Percentiles rank a stretch among this genome's conserved stretches.
Conservation (phyloP, 129 eudicot species). For the Lactuca sativa region DNA sequence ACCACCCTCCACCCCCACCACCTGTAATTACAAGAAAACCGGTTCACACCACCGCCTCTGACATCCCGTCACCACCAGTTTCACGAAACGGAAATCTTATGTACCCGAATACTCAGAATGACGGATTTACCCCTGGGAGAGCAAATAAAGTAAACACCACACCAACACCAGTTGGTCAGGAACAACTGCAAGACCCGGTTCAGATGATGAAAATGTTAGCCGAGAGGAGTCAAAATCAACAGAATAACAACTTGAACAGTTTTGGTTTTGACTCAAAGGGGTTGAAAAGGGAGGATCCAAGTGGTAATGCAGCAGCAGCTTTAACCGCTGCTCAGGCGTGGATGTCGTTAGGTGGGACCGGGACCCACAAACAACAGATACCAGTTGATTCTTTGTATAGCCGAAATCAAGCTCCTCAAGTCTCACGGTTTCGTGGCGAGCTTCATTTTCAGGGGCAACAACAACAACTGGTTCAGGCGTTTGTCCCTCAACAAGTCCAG, state of each 20-base stretch:
- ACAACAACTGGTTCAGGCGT: conserved; percentile 42
- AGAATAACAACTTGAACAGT: conserved; percentile 30
- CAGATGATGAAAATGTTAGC: conserved; percentile 78
- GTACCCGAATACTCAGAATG: conserved; percentile 34
- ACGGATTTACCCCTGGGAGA: conserved; percentile 42
- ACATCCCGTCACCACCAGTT: conserved; percentile 34
- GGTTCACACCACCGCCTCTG: conserved; percentile 28
- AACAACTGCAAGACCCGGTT: conserved; percentile 61
- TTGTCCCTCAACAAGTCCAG: conserved; percentile 51
- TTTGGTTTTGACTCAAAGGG: conserved; percentile 7
- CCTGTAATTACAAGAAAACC: conserved; percentile 32
- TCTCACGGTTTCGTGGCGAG: conserved; percentile 64
- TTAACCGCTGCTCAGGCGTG: conserved; percentile 81
- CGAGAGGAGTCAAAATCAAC: conserved; percentile 63
- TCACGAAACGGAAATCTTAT: conserved; percentile 37
- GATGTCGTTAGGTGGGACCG: conserved; percentile 91
- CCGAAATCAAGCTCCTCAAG: conserved; percentile 53
- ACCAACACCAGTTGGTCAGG: not conserved
- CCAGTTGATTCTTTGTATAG: conserved; percentile 44
- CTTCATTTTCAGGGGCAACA: conserved; percentile 43
- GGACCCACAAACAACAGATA: conserved; percentile 47
- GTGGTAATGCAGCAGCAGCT: conserved; percentile 51
- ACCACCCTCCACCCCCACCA: conserved; percentile 37
- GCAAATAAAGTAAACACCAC: not conserved
- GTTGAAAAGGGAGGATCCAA: conserved; percentile 21